Evolutionary conservation across 192 early-diverging fungal genomes (phyloP), one percentile per base, ranked within the genome.

Genomic region (Podila minutissima): DNA sequence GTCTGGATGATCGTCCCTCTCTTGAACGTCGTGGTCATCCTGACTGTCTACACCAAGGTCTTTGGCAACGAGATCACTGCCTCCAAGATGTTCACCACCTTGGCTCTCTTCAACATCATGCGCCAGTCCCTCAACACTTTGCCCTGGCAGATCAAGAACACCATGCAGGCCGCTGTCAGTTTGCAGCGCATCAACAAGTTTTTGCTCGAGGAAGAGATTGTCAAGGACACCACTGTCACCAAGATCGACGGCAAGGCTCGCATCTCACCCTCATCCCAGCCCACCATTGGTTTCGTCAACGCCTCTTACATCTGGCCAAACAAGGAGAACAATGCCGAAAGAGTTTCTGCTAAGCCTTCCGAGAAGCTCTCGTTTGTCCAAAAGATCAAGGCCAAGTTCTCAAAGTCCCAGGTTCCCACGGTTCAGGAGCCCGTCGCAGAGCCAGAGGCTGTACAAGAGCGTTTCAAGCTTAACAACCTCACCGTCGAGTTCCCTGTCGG

Each of bases 161-260:
- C 87, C 13, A 82, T 94, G 58, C 88, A 91, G 53, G 90, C 78
- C 48, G 46, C 62, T 35, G 93, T 94, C 58, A 92, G 93, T 62
- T 66, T 94, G 26, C 78, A 70, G 17, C 92, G 94, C 49, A 88
- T 99, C 50, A 89, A 89, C 55, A 83, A 84, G 51, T 98, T 94
- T 69, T 84, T 98, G 48, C 82, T 74, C 10, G 93, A 97, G 92
- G 96, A 62, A 69, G 95, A 97, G 22, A 74, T 97, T 22, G 88
- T 92, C 61, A 72, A 84, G 58, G 58, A 81, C 63, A 72, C 46
- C 12, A 69, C 66, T 22, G 50, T 81, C 28, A 81, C 75, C 48
- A 73, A 66, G 58, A 26, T 85, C 0, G 59, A 82, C 49, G 66
- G 72, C 58, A 74, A 74, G 35, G 35, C 67, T 62, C 91, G 90